Conservation (phyloP, 352 stramenopile species). For the Aphanomyces astaci region DNA sequence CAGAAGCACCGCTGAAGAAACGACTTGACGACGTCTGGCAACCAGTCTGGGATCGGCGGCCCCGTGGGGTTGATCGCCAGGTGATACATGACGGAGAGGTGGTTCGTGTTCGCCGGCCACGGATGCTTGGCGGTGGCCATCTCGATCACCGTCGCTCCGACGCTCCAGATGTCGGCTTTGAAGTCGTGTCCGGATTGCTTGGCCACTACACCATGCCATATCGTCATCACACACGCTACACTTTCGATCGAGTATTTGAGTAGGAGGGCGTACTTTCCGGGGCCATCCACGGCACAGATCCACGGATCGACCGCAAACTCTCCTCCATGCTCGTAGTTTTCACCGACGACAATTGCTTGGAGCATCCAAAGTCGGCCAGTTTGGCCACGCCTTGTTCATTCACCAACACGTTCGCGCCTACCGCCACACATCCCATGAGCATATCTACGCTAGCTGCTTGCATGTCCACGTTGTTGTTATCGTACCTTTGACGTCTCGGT, state of each 20-base stretch:
- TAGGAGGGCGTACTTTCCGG: constrained; percentile 30
- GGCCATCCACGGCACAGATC: constrained; percentile 82
- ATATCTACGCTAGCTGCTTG: too few relatives aligned
- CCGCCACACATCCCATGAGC: too few relatives aligned
- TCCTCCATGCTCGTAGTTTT: constrained; percentile 75
- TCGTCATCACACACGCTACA: too few relatives aligned
- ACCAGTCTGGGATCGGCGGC: constrained; percentile 42
- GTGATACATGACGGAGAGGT: constrained; percentile 55
- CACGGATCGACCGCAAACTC: constrained; percentile 69
- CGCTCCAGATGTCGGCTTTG: constrained; percentile 77
- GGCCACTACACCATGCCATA: constrained; percentile 29
- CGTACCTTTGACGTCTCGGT: constrained; percentile 89
- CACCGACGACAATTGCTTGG: constrained; percentile 76
- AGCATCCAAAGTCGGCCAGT: constrained; percentile 86
- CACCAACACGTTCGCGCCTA: constrained; percentile 83
- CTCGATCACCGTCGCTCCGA: constrained; percentile 68
- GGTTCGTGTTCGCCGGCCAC: constrained; percentile 53
- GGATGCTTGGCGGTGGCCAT: constrained; percentile 71
- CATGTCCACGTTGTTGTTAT: too few relatives aligned
- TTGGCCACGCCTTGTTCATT: constrained; percentile 82
- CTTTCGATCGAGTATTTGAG: too few relatives aligned
- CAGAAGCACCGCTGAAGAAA: constrained; percentile 65
- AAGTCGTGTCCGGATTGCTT: constrained; percentile 66
- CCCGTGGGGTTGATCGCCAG: constrained; percentile 48
- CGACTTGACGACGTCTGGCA: constrained; percentile 40